Evolutionary conservation across 164 flowering plant genomes (phyloP), one percentile per base, ranked within the genome.

Genomic region (Paratinospora sagittata): DNA sequence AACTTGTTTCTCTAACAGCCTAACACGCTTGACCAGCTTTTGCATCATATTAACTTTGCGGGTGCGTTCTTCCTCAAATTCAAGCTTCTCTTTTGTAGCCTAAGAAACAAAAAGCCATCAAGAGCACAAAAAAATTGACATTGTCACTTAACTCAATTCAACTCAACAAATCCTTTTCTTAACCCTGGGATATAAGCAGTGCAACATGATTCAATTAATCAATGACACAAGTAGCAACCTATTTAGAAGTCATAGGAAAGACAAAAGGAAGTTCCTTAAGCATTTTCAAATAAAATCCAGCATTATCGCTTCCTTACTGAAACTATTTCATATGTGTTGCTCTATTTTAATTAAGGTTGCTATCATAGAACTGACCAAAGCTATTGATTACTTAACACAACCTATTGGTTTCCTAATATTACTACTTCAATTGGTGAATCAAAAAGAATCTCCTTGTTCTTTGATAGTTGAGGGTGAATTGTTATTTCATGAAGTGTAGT

Each of bases 61-160:
- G 6, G 60, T 63, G 68, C 72, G 76, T 63, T 88, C 90, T 69
- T 77, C 87, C 65, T 84, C 87, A 13, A 89, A 78, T 74, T 89
- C 88, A 68, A 79, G 79, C 78, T 73, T 85, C 77, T 81, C 80
- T 63, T 79, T 88, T 63, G 76, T 82, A 47, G 94, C 97, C 98
- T 93, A 75, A 41, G 27, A 75, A 67, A 65, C 45, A 43, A 24
- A 36, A 74, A 24, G 7, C 5, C 9, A 0, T 9, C 61, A 65
- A 14, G 57, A 11, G n/a, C 17, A 16, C 36, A 30, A 60, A 61
- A n/a, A n/a, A n/a, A n/a, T n/a, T n/a, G n/a, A n/a, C n/a, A n/a
- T n/a, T n/a, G n/a, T n/a, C n/a, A n/a, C n/a, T n/a, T n/a, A n/a
- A n/a, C n/a, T n/a, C n/a, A n/a, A n/a, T n/a, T n/a, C n/a, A n/a